Evolutionary conservation across 352 stramenopile species (phyloP), one percentile per base, ranked within the genome.

Genomic region (Pythium brachiatum): DNA sequence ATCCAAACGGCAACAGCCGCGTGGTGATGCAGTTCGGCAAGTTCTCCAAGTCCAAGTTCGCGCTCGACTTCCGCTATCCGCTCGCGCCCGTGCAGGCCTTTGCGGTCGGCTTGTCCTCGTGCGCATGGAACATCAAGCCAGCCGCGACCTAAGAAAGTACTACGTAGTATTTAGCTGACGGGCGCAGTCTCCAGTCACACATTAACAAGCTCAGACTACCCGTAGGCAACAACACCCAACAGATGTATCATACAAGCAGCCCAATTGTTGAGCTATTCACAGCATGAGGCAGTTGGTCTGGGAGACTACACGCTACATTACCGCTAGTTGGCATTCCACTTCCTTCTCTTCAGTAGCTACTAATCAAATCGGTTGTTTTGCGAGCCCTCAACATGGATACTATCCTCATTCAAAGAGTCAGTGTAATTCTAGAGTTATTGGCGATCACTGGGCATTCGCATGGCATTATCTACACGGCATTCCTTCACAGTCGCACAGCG

Each of bases 11-110:
- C 53, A 75, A 62, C 52, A 90, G 83, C 62, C 74, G 75, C 65
- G 74, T 90, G 8, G 60, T 93, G 18, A 88, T 96, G 73, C 88
- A 96, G 72, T 93, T 96, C 57, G 88, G 88, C 64, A 96, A 96
- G 68, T 91, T 88, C 51, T 87, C 79, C 50, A 92, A 89, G 61
- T 85, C 81, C 56, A 92, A 93, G 53, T 96, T 95, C 59, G 83
- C 81, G 12, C 76, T 96, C 23, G 88, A 96, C 66, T 96, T 95
- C 66, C 80, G 83, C 44, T 90, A 90, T 75, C 88, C 87, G 7
- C 67, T 96, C 25, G 88, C 86, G 12, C 82, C 86, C 1, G 78
- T 96, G 25, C 88, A 96, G 57, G 88, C 87, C 1, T 96, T 96
- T 57, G 88, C 85, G 2, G 89, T 96, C 52, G 85, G 83, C 0